Evolutionary conservation across 306 rosid species (phyloP), one percentile per base, ranked within the genome.

Genomic region (Cyclanthera cordifolia): DNA sequence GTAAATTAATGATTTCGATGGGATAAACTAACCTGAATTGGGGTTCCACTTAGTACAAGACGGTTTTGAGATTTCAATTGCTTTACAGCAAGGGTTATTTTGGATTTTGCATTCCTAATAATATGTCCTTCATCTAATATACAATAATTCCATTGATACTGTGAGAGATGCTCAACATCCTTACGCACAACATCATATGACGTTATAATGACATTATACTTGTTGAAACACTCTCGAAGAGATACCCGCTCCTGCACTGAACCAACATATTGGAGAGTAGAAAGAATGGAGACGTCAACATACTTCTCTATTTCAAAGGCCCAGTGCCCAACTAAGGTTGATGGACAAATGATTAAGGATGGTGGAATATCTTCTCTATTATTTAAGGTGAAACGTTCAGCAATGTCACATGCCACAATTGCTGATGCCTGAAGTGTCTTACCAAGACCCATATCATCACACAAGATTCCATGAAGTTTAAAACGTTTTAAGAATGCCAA

Each of bases 371-470:
- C 79, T 58, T 71, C 88, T 54, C 73, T 73, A 53, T 74, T 79
- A 67, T 68, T 75, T 61, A 39, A 28, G 76, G 82, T 45, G 16
- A 57, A 87, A 72, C 51, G 81, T 85, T 93, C 98, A 60, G 84
- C 91, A 49, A 87, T 80, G 73, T 86, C 93, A 55, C 94, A 93
- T 59, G 98, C 96, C 84, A 93, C 87, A 71, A 93, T 93, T 48
- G 98, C 90, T 7, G 95, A 89, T 73, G 98, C 94, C 76, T 93
- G 98, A 75, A 93, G 94, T 73, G 98, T 93, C 87, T 93, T 93
- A 64, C 98, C 98, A 64, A 93, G 98, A 48, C 98, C 98, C 98
- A 93, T 93, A 80, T 93, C 98, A 76, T 93, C 98, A 79, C 98
- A 93, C 76, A 93, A 83, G 78, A 93, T 93, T 78, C 98, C 98